Evolutionary conservation across 768 basidiomycete genomes (phyloP).

Genomic region (Amanita rubescens): DNA sequence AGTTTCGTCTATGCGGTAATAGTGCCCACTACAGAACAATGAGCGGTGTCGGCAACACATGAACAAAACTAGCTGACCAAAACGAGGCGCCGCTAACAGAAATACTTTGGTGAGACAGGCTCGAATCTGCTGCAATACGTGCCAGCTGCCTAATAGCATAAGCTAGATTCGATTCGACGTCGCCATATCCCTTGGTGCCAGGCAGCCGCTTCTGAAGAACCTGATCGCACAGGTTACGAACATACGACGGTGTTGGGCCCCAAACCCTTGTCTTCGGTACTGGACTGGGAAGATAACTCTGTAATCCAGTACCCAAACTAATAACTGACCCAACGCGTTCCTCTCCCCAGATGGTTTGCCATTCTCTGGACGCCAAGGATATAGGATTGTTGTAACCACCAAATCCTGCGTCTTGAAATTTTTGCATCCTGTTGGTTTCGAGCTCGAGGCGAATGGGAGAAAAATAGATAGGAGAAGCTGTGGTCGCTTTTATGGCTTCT

Average conservation of each 20-base stretch:
- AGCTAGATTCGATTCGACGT: neutral
- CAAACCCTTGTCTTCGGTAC: slow-evolving; percentile 3
- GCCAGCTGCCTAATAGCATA: neutral
- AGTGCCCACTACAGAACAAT: neutral
- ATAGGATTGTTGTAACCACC: slow-evolving; percentile 20
- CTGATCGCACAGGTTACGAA: neutral
- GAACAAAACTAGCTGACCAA: neutral
- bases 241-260: neutral
- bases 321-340: slow-evolving; percentile 10
- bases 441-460: slow-evolving; percentile 10
- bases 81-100: neutral
- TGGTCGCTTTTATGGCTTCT: slow-evolving; percentile 15
- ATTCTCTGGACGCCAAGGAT: slow-evolving; percentile 12
- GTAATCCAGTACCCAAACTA: slow-evolving; percentile 15
- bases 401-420: slow-evolving; percentile 18
- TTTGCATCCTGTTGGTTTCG: slow-evolving; percentile 9
- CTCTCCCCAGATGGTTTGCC: slow-evolving; percentile 12
- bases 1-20: neutral
- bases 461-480: slow-evolving; percentile 15
- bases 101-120: neutral
- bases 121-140: slow-evolving; percentile 2
- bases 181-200: neutral
- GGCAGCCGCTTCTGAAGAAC: neutral
- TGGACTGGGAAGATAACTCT: neutral
- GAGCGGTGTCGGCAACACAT: too few species aligned